These are phyloP conservation scores for Castanea sativa DNA, from an alignment of 306 rosid species.

Conservation along the genomic window DNA sequence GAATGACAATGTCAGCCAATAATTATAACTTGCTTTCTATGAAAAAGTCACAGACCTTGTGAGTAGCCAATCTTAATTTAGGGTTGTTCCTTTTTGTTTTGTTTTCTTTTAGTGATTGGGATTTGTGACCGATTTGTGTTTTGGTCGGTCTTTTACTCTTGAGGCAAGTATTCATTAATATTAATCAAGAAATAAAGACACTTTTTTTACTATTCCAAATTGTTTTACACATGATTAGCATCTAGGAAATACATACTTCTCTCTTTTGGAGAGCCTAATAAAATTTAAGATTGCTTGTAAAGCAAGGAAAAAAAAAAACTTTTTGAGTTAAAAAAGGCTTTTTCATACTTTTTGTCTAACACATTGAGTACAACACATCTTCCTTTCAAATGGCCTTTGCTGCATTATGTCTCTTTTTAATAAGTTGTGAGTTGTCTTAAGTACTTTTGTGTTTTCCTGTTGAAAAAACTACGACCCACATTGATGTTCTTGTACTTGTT, in stretches of 20 bases:
- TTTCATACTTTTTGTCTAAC: not conserved
- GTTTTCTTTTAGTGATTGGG: not conserved
- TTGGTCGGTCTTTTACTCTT: not conserved
- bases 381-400: not conserved
- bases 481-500: constrained; percentile 34
- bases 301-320: not conserved
- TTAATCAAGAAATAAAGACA: not conserved
- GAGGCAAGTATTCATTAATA: not conserved
- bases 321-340: not conserved
- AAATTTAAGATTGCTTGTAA: not conserved
- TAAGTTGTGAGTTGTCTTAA: not conserved
- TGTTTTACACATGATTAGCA: not conserved
- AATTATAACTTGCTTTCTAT: no score
- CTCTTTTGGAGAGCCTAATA: not conserved
- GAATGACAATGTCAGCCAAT: not conserved
- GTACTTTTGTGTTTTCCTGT: not conserved
- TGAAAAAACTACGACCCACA: not conserved
- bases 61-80: not conserved
- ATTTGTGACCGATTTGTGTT: not conserved
- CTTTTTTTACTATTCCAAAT: not conserved
- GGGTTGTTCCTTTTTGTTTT: not conserved
- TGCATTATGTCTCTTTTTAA: not conserved
- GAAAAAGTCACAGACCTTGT: not conserved
- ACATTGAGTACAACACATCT: not conserved
- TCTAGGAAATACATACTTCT: not conserved